Evolutionary conservation across 2,329 filamentous ascomycete species (phyloP).

Genomic region (Colletotrichum limetticola): DNA sequence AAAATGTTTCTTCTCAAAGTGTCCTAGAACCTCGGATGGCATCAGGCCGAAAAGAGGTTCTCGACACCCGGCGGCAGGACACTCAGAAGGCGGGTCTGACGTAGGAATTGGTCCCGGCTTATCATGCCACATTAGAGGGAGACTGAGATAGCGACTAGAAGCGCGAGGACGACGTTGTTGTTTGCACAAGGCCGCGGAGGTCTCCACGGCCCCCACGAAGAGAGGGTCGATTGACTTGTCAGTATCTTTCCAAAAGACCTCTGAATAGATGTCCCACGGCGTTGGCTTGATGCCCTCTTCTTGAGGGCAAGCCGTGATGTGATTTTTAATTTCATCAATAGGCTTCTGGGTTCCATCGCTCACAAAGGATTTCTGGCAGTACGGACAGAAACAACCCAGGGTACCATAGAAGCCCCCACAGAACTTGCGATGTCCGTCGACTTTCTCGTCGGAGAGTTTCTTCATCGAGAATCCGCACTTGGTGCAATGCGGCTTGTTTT

Average conservation of each 20-base stretch:
- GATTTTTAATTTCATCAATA: conserved; percentile 2
- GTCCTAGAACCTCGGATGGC: conserved; percentile 28
- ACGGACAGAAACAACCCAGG: conserved; percentile 38
- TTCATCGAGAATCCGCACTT: conserved; percentile 33
- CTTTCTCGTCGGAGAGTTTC: conserved; percentile 2
- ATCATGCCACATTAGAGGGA: conserved; percentile 32
- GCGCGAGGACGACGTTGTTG: conserved; percentile 6
- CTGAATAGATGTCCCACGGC: conserved; percentile 33
- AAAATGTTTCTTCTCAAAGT: conserved; percentile 32
- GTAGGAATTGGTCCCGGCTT: conserved; percentile 11
- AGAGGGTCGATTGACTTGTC: conserved; percentile 23
- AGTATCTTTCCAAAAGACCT: conserved; percentile 17
- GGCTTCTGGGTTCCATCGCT: neutral
- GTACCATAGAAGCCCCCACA: conserved; percentile 35
- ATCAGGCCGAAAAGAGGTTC: conserved; percentile 30
- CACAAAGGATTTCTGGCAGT: conserved; percentile 31
- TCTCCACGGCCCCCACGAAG: conserved; percentile 16
- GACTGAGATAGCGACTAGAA: conserved; percentile 15
- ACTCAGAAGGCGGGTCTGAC: conserved; percentile 30
- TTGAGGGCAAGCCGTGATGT: conserved; percentile 16
- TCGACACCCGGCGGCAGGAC: conserved; percentile 15
- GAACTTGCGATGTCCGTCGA: conserved; percentile 32
- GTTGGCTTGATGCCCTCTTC: neutral
- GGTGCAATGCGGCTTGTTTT: conserved; percentile 32
- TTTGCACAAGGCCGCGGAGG: neutral